Conservation (phyloP, 2,329 filamentous ascomycete genomes). For the Aspergillus latus region DNA sequence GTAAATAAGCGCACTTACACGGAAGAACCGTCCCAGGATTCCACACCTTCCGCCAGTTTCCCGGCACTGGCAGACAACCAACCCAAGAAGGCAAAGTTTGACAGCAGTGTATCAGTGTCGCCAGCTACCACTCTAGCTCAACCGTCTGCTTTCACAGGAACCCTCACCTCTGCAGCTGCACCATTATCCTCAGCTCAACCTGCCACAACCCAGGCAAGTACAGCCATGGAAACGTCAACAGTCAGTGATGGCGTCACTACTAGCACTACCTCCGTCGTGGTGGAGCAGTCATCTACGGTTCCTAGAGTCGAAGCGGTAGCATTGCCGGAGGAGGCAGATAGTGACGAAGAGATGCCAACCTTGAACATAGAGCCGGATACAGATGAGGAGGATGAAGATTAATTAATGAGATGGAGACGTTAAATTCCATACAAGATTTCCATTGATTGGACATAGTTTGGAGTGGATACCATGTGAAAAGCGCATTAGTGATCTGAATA, state of each 20-base stretch:
- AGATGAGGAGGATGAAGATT: slow-evolving; percentile 45
- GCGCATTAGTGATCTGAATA: too few species aligned
- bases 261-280: background rate
- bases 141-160: slow-evolving; percentile 3
- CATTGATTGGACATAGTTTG: too few species aligned
- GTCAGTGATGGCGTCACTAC: slow-evolving; percentile 9
- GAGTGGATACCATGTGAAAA: too few species aligned
- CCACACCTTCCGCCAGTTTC: background rate
- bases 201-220: slow-evolving; percentile 10
- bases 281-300: slow-evolving; percentile 10
- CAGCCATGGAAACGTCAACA: slow-evolving; percentile 2
- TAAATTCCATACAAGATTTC: background rate
- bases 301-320: slow-evolving; percentile 8
- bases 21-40: slow-evolving; percentile 23
- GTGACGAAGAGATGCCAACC: slow-evolving; percentile 51
- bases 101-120: slow-evolving; percentile 16
- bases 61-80: slow-evolving; percentile 19
- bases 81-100: slow-evolving; percentile 35
- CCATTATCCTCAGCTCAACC: background rate
- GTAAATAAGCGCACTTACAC: slow-evolving; percentile 31
- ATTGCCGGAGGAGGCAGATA: slow-evolving; percentile 38
- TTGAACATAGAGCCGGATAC: slow-evolving; percentile 49
- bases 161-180: slow-evolving; percentile 16
- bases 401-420: slow-evolving; percentile 21
- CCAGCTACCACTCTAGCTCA: slow-evolving; percentile 9